Percentiles rank a stretch among this genome's conserved stretches.
phyloP scores from a whole-genome alignment of 768 basidiomycete species.

The Boletus sensibilis region DNA sequence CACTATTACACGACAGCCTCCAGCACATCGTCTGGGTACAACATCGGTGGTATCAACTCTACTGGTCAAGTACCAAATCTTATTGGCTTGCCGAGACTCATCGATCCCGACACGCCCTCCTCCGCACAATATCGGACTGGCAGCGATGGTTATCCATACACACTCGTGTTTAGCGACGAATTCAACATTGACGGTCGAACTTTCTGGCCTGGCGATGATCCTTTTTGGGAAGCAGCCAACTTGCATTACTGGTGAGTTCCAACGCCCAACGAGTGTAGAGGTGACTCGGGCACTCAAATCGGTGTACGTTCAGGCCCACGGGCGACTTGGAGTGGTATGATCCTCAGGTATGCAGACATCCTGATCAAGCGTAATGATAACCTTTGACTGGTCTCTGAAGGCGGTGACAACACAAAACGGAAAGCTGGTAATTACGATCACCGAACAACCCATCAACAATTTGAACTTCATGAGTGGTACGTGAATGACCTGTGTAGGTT shows the following conservation, averaged over 20 bases:
- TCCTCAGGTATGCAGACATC: slow-evolving; percentile 48
- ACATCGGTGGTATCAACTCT: slow-evolving; percentile 80
- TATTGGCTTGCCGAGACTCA: slow-evolving; percentile 60
- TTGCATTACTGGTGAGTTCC: slow-evolving; percentile 71
- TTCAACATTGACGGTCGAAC: slow-evolving; percentile 72
- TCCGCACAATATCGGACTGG: slow-evolving; percentile 57
- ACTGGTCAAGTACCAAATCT: slow-evolving; percentile 85
- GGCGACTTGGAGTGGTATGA: slow-evolving; percentile 85
- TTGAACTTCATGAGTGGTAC: slow-evolving; percentile 81
- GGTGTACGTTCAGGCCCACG: slow-evolving; percentile 45
- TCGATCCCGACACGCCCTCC: slow-evolving; percentile 76
- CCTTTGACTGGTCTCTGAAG: slow-evolving; percentile 27
- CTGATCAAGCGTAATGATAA: background rate
- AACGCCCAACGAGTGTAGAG: background rate
- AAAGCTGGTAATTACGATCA: slow-evolving; percentile 77
- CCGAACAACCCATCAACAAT: slow-evolving; percentile 66
- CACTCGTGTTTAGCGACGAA: slow-evolving; percentile 88
- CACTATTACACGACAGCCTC: slow-evolving; percentile 42
- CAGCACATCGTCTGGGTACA: slow-evolving; percentile 53
- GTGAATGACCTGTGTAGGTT: slow-evolving; percentile 21
- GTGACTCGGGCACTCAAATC: slow-evolving; percentile 6
- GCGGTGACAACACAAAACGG: slow-evolving; percentile 75
- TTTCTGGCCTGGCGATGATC: slow-evolving; percentile 81
- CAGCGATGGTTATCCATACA: slow-evolving; percentile 72
- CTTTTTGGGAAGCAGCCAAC: slow-evolving; percentile 84